Conservation (phyloP, 148 eudicot species). For the Camellia japonica region DNA sequence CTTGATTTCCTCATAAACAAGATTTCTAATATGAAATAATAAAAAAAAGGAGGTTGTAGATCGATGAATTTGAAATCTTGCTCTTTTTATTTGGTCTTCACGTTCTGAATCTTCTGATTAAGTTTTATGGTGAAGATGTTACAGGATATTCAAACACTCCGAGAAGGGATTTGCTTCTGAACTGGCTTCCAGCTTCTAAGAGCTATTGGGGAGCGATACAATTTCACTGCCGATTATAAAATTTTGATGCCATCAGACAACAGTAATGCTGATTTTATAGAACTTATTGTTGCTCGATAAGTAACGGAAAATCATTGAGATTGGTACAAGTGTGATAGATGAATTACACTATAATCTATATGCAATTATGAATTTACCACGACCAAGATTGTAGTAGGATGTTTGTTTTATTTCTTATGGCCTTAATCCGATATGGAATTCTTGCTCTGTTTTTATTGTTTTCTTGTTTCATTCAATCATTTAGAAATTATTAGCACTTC, state of each 20-base stretch:
- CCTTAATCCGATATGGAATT: too few relatives aligned
- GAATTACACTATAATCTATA: not conserved
- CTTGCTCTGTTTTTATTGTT: too few relatives aligned
- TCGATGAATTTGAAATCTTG: too few relatives aligned
- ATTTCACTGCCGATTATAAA: slow-evolving; percentile 47
- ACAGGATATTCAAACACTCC: slow-evolving; percentile 48
- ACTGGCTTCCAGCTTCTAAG: slow-evolving; percentile 65
- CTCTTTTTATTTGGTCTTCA: too few relatives aligned
- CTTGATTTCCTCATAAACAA: too few relatives aligned
- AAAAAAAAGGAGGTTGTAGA: too few relatives aligned
- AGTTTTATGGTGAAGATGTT: slow-evolving; percentile 52
- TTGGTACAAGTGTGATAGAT: not conserved
- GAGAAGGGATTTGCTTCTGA: slow-evolving; percentile 65
- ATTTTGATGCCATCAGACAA: slow-evolving; percentile 34
- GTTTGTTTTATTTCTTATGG: too few relatives aligned
- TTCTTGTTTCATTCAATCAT: too few relatives aligned
- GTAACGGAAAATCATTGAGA: slow-evolving; percentile 3
- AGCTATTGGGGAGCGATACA: slow-evolving; percentile 60
- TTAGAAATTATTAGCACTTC: too few relatives aligned
- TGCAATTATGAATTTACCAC: not conserved
- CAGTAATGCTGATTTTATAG: slow-evolving; percentile 28
- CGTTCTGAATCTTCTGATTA: too few relatives aligned
- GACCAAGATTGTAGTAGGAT: too few relatives aligned
- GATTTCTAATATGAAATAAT: too few relatives aligned
- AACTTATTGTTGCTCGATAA: slow-evolving; percentile 60